phyloP scores from a whole-genome alignment of 768 basidiomycete genomes.

The Lactarius deliciosus region DNA sequence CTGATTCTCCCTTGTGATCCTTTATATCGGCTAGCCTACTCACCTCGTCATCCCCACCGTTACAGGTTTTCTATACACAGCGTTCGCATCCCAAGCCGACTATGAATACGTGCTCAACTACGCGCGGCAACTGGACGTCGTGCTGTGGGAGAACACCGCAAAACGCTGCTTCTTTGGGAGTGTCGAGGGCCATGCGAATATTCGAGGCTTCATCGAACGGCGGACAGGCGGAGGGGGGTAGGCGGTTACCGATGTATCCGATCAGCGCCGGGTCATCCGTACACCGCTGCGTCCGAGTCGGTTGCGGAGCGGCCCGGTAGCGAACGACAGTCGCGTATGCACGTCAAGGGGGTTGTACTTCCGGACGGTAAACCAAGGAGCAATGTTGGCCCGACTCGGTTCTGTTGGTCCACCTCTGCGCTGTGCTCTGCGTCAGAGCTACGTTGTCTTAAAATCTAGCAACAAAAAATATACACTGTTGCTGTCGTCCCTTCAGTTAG shows the following conservation, averaged over 20 bases:
- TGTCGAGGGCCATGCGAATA: constrained; percentile 73
- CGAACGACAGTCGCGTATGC: neutral
- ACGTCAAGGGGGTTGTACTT: neutral
- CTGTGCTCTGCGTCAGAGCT: neutral
- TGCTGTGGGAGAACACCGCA: constrained; percentile 75
- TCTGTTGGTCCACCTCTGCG: neutral
- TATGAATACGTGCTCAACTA: constrained; percentile 86
- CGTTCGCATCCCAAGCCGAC: constrained; percentile 83
- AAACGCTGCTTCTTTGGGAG: constrained; percentile 84
- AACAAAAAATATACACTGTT: neutral
- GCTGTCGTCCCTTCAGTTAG: neutral
- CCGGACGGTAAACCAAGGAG: neutral
- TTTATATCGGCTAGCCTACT: neutral
- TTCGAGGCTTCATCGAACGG: constrained; percentile 78
- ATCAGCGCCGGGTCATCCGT: neutral
- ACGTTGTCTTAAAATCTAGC: neutral
- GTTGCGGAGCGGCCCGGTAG: neutral
- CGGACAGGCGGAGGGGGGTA: constrained; percentile 43
- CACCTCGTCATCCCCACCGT: neutral
- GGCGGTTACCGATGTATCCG: neutral
- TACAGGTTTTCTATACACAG: constrained; percentile 83
- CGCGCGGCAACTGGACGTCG: constrained; percentile 76
- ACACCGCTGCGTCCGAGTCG: neutral
- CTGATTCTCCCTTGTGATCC: neutral
- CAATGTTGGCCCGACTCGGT: neutral